Evolutionary conservation across 2,329 filamentous ascomycete species (phyloP).

Genomic region (Talaromyces sp.): DNA sequence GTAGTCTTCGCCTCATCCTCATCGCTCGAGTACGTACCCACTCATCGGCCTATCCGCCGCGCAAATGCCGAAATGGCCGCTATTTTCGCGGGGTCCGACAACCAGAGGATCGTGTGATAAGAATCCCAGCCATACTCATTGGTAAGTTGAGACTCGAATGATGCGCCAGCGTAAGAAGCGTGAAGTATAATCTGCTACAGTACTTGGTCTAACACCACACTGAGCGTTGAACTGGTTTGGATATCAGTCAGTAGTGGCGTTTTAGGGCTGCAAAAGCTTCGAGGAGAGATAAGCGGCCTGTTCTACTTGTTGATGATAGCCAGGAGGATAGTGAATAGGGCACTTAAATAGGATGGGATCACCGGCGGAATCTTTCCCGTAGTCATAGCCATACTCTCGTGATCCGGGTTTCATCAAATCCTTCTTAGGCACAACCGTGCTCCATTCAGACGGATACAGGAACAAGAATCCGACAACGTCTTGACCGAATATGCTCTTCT

Average conservation of each 20-base stretch:
- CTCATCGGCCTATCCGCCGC: not conserved
- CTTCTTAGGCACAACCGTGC: not conserved
- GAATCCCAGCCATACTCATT: not conserved
- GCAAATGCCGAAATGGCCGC: not conserved
- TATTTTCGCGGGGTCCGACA: not conserved
- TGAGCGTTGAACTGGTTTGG: not conserved
- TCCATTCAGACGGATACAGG: not conserved
- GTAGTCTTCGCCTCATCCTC: not conserved
- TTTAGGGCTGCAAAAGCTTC: not conserved
- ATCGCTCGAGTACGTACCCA: not conserved
- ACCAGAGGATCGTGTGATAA: not conserved
- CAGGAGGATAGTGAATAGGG: not conserved
- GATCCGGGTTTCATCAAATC: too few relatives aligned
- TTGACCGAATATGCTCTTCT: not conserved
- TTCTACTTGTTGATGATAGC: not conserved
- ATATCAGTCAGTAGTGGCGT: not conserved
- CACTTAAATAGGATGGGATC: not conserved
- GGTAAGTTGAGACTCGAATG: not conserved
- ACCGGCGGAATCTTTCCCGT: not conserved
- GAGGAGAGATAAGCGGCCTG: not conserved
- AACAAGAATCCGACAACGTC: not conserved
- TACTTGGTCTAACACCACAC: not conserved
- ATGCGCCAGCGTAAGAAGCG: not conserved
- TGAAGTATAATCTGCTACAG: not conserved
- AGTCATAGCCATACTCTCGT: not conserved